These are phyloP conservation scores for Apostasia ramifera DNA, from an alignment of 106 monocot genomes.

Conservation along the genomic window DNA sequence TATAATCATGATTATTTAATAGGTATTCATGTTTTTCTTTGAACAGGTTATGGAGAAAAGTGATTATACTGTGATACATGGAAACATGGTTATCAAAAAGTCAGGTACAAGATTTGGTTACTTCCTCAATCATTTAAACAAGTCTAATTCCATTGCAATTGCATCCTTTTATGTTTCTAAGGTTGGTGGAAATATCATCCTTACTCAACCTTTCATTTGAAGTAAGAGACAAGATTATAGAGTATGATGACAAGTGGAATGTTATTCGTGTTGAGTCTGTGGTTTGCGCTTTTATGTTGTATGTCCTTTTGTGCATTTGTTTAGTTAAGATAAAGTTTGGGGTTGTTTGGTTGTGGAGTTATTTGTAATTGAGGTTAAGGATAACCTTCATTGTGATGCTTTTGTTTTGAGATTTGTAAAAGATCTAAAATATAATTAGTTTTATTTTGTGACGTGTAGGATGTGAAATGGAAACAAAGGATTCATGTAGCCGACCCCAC, in stretches of 20 bases:
- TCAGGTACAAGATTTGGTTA: conserved; percentile 39
- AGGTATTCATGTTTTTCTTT: neutral
- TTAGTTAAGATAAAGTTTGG: too few relatives aligned
- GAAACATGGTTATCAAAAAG: conserved; percentile 80
- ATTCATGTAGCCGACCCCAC: too few relatives aligned
- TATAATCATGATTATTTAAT: neutral
- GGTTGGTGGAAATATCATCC: conserved; percentile 95
- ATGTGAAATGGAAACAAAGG: too few relatives aligned
- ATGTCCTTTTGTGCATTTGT: too few relatives aligned
- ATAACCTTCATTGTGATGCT: too few relatives aligned
- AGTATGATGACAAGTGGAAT: conserved; percentile 88
- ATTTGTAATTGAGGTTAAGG: too few relatives aligned
- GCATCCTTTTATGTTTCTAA: conserved; percentile 13
- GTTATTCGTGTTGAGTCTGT: conserved; percentile 87
- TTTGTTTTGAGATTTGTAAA: too few relatives aligned
- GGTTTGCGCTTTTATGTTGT: conserved; percentile 88
- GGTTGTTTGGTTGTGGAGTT: too few relatives aligned
- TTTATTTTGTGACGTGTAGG: too few relatives aligned
- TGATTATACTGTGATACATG: conserved; percentile 77
- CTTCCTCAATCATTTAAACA: neutral
- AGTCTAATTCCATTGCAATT: neutral
- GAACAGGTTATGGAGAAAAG: conserved; percentile 88
- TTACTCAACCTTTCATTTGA: conserved; percentile 95
- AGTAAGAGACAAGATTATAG: conserved; percentile 82
- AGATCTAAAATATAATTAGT: too few relatives aligned